phyloP scores from a whole-genome alignment of 352 stramenopile species.

The Pythium dissotocum region DNA sequence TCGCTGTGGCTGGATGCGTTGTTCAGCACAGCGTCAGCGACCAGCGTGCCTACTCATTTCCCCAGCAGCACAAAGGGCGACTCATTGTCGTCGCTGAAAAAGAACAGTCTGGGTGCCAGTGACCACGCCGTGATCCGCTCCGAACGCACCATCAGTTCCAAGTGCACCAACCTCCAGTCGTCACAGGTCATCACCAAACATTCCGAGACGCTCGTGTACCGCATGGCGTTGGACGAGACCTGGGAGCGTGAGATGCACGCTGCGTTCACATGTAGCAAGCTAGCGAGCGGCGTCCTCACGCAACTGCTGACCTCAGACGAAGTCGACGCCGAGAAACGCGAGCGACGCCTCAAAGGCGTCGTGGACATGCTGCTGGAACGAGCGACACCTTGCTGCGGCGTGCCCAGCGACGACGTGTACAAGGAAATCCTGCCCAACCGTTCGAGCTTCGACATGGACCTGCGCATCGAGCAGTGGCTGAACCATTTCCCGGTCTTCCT shows the following conservation, averaged over 20 bases:
- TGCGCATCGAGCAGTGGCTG: constrained; percentile 83
- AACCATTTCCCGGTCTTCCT: constrained; percentile 81
- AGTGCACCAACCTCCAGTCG: constrained; percentile 78
- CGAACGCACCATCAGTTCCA: constrained; percentile 81
- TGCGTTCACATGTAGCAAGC: constrained; percentile 54
- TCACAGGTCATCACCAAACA: constrained; percentile 74
- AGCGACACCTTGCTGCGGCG: constrained; percentile 72
- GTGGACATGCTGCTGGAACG: constrained; percentile 76
- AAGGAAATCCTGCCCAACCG: constrained; percentile 83
- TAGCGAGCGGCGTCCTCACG: constrained; percentile 51
- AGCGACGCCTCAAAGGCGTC: constrained; percentile 55
- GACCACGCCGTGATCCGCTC: constrained; percentile 55
- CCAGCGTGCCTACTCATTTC: constrained; percentile 77
- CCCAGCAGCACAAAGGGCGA: constrained; percentile 28
- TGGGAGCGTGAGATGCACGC: constrained; percentile 74
- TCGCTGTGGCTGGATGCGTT: constrained; percentile 71
- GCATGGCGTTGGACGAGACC: constrained; percentile 69
- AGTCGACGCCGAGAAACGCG: constrained; percentile 36
- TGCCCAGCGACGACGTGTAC: constrained; percentile 78
- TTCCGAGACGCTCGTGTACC: constrained; percentile 54
- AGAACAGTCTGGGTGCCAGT: background rate
- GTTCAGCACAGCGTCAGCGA: constrained; percentile 56
- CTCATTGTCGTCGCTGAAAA: background rate
- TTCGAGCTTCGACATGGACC: constrained; percentile 78
- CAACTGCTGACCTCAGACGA: constrained; percentile 38